Conservation (phyloP, 2,329 filamentous ascomycete species). For the Coleophoma eucalyptorum region DNA sequence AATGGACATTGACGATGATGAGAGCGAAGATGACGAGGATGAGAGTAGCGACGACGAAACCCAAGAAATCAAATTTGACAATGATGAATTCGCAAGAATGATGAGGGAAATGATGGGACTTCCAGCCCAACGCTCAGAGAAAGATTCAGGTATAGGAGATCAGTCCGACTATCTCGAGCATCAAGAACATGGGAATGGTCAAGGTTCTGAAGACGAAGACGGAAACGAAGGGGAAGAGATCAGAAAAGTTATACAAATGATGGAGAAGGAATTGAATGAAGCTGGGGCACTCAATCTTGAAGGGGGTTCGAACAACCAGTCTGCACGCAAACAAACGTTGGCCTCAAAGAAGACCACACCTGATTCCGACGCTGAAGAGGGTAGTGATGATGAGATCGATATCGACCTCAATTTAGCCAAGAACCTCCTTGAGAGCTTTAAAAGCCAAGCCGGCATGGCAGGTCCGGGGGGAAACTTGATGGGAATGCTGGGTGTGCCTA, state of each 20-base stretch:
- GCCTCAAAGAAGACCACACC: conserved; percentile 19
- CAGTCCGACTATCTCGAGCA: neutral
- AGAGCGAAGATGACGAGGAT: conserved; percentile 48
- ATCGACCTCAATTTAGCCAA: conserved; percentile 85
- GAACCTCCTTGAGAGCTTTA: conserved; percentile 90
- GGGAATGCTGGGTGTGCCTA: conserved; percentile 75
- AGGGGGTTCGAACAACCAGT: neutral
- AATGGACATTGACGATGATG: conserved; percentile 57
- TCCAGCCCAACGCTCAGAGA: conserved; percentile 28
- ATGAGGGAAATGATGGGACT: conserved; percentile 91
- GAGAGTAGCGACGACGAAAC: conserved; percentile 63
- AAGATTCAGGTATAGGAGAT: neutral
- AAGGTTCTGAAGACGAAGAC: conserved; percentile 30
- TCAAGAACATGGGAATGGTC: conserved; percentile 4
- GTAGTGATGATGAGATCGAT: conserved; percentile 60
- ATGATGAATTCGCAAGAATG: conserved; percentile 78
- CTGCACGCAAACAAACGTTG: conserved; percentile 26
- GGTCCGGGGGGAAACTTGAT: conserved; percentile 88
- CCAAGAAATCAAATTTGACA: conserved; percentile 75
- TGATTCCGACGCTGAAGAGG: conserved; percentile 31
- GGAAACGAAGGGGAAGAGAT: conserved; percentile 59
- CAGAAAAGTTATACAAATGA: conserved; percentile 58
- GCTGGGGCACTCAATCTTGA: conserved; percentile 62
- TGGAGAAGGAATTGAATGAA: conserved; percentile 69
- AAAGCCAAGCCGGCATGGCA: conserved; percentile 79